Base-by-base conservation (phyloP, 2,329 filamentous ascomycete genomes). In the Colletotrichum kahawae region DNA sequence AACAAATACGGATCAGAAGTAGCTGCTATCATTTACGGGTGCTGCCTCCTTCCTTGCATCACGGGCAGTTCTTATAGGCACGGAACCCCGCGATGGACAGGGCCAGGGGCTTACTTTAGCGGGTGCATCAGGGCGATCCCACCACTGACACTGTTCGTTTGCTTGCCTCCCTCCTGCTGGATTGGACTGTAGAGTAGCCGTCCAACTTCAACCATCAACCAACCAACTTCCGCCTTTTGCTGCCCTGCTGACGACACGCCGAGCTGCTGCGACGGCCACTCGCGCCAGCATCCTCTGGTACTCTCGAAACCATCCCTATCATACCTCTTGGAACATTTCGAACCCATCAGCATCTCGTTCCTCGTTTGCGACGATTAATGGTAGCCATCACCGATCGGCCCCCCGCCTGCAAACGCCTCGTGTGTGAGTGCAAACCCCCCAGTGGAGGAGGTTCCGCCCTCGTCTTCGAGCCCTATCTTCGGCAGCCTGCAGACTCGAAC, bases 31-130 rank as follows among this genome's bases (percentile, higher is more conserved):
- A 74, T 56, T 70, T 74, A 13, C n/a, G 21, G 12, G 13, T 33
- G 51, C 54, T 18, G n/a, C 36, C 65, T 29, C 33, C 51, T 66
- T 66, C 65, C 70, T 48, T 70, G 62, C 66, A 69, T 74, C 70
- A 34, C 48, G 13, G 59, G 36, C 43, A 51, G 43, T 48, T 74
- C 65, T 56, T 70, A 29, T 66, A 76, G 65, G 71, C 51, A 74
- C 59, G 66, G 67, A 63, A 76, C 74, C 74, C 74, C 74, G 74
- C 74, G 71, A 36, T 74, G n/a, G 64, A 72, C 70, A 73, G 69
- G 73, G 70, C 73, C 64, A 73, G 73, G 73, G 73, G 63, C 69
- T 73, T 59, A 63, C 56, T 73, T 68, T 75, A 75, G 73, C 57
- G 73, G 73, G 69, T 31, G 69, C 69, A 75, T 48, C 63, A 73